Conservation (phyloP, 2,329 filamentous ascomycete species). For the Verticillium klebahnii region DNA sequence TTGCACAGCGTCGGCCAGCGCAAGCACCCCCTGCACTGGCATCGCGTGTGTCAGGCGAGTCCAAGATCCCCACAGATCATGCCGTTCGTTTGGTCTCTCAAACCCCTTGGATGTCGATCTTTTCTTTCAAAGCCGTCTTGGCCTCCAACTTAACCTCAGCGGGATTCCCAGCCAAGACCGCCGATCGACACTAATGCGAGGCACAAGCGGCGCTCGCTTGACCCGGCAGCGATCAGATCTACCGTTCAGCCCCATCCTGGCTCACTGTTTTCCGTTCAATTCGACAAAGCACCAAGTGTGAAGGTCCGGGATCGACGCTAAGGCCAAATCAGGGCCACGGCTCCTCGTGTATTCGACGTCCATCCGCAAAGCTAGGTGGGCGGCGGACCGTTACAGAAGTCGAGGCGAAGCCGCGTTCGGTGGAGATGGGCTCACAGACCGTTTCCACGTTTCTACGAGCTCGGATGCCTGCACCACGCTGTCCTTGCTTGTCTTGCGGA, state of each 20-base stretch:
- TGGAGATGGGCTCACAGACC: background rate
- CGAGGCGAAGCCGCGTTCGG: background rate
- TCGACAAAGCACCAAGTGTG: background rate
- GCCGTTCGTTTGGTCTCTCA: background rate
- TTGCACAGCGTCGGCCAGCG: background rate
- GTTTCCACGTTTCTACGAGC: too few relatives aligned
- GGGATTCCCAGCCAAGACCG: background rate
- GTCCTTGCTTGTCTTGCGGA: too few relatives aligned
- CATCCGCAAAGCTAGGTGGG: background rate
- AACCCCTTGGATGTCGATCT: background rate
- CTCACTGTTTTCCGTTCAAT: background rate
- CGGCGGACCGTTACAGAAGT: background rate
- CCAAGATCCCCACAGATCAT: background rate
- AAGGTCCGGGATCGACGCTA: background rate
- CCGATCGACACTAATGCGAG: slow-evolving; percentile 5
- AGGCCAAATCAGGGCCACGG: background rate
- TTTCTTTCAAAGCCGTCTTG: background rate
- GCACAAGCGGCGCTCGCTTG: slow-evolving; percentile 2
- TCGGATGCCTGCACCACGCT: too few relatives aligned
- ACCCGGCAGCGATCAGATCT: background rate
- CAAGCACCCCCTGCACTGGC: background rate
- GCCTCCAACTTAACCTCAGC: background rate
- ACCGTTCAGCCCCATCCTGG: background rate
- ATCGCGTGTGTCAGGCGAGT: background rate
- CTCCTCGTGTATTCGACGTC: background rate